These are phyloP conservation scores for Sporothrix mexicana DNA, from an alignment of 2,329 filamentous ascomycete species.

Conservation along the genomic window DNA sequence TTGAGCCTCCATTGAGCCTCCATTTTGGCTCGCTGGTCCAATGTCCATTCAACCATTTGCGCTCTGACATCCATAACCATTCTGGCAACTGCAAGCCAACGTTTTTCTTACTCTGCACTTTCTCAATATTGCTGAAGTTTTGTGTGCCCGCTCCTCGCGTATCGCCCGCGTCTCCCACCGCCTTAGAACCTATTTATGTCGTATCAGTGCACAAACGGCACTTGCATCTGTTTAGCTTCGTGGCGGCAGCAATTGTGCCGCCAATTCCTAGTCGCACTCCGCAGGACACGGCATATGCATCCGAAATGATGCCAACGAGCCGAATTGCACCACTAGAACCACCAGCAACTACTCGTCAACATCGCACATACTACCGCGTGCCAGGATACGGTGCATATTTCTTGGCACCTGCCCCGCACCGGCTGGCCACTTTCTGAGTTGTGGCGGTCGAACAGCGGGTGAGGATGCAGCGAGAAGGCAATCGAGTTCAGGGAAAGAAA, in stretches of 20 bases:
- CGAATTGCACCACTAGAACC: constrained; percentile 6
- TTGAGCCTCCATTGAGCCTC: too few species aligned
- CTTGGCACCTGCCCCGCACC: background rate
- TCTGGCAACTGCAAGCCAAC: background rate
- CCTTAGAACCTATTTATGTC: background rate
- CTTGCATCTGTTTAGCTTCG: background rate
- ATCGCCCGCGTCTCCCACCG: background rate
- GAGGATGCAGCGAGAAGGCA: background rate
- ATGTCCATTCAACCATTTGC: background rate
- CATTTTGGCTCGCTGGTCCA: background rate
- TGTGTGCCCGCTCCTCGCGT: background rate
- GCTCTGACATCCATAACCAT: background rate
- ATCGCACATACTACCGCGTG: background rate
- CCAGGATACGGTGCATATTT: background rate
- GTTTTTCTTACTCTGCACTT: background rate
- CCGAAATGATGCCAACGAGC: constrained; percentile 11
- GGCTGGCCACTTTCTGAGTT: background rate
- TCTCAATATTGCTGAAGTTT: background rate
- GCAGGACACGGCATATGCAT: background rate
- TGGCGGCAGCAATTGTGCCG: background rate
- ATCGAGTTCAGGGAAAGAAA: background rate
- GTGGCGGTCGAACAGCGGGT: background rate
- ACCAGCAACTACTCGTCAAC: background rate
- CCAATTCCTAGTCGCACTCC: background rate
- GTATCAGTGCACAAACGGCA: background rate